Conservation (phyloP, 495 filamentous ascomycete species). For the Penicillium herquei region DNA sequence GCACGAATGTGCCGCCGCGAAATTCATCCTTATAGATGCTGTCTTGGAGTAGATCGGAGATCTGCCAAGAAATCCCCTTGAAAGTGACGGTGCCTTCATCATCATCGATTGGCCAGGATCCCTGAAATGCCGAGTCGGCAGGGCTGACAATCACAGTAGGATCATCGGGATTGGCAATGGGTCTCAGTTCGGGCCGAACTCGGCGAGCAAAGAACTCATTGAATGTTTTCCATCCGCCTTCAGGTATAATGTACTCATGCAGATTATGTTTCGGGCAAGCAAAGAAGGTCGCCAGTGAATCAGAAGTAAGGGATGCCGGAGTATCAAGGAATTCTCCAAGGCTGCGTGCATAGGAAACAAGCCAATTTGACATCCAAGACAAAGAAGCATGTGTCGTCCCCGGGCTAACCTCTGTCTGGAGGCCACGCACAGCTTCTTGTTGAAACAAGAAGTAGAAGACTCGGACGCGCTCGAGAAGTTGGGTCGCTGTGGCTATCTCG, state of each 20-base stretch:
- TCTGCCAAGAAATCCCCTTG: neutral
- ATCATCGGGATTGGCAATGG: neutral
- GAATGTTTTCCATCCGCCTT: conserved; percentile 7
- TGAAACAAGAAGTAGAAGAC: neutral
- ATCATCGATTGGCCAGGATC: neutral
- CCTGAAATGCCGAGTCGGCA: neutral
- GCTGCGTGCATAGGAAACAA: conserved; percentile 25
- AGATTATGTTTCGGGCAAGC: no score
- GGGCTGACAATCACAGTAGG: neutral
- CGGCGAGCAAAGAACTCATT: conserved; percentile 8
- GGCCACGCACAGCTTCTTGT: neutral
- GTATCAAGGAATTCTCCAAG: conserved; percentile 32
- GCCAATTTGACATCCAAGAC: conserved; percentile 29
- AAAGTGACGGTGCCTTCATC: neutral
- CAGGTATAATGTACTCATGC: neutral
- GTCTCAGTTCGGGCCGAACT: neutral
- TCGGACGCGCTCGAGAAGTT: neutral
- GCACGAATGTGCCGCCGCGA: neutral
- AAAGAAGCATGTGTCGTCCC: neutral
- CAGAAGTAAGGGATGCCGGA: conserved; percentile 10
- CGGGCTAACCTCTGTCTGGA: neutral
- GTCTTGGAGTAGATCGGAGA: neutral
- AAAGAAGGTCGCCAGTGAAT: no score
- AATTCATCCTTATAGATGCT: neutral
- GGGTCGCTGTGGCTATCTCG: neutral